A percentile compares a stretch with the other conserved stretches of the same genome.
phyloP scores from a whole-genome alignment of 1,139 yeast species.

The Suhomyces yuchorum region DNA sequence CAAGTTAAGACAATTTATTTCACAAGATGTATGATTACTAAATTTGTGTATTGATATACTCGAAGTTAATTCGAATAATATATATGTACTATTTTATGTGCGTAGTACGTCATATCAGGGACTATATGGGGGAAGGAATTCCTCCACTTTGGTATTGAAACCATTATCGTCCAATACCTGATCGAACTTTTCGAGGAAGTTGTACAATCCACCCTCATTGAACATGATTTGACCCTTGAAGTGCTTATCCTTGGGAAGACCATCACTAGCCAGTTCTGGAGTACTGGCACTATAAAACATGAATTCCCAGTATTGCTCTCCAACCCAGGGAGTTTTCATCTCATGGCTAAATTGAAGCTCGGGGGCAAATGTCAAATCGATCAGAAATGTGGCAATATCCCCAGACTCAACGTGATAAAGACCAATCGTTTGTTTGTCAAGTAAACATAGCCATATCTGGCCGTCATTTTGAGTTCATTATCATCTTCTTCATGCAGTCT shows the following conservation, averaged over 20 bases:
- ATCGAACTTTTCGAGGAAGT: constrained; percentile 30
- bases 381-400: constrained; percentile 39
- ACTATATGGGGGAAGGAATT: constrained; percentile 10
- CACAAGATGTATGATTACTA: constrained; percentile 3
- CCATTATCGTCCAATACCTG: constrained; percentile 24
- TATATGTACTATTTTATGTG: not conserved
- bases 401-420: constrained; percentile 38
- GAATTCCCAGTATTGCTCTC: constrained; percentile 53
- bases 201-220: constrained; percentile 52
- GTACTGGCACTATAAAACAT: constrained; percentile 36
- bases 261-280: constrained; percentile 40
- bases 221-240: constrained; percentile 43
- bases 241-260: constrained; percentile 44
- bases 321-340: constrained; percentile 56
- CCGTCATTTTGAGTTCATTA: constrained; percentile 25
- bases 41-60: not conserved
- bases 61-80: not conserved
- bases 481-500: constrained; percentile 14
- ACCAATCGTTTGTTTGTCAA: constrained; percentile 41
- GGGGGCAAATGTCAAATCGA: constrained; percentile 27
- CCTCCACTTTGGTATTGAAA: constrained; percentile 37
- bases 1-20: not conserved
- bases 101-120: not conserved
- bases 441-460: constrained; percentile 38
- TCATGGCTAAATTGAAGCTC: constrained; percentile 34